A percentile compares a stretch with the other conserved stretches of the same genome.
phyloP scores from a whole-genome alignment of 1,139 yeast species.

The Suhomyces bokatorum region DNA sequence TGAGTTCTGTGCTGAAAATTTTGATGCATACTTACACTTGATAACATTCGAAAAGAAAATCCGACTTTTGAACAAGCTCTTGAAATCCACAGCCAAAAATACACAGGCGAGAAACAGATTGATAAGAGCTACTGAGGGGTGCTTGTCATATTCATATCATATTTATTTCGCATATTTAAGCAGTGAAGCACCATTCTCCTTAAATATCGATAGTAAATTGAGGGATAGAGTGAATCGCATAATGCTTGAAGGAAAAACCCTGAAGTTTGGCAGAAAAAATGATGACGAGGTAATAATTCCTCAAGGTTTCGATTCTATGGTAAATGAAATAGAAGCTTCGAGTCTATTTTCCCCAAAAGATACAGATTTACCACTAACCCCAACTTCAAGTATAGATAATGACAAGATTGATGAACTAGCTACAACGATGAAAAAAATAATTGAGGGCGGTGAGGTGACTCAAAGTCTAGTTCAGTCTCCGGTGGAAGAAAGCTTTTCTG shows the following conservation, averaged over 20 bases:
- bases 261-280: background rate
- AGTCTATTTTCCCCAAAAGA: background rate
- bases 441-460: too few relatives aligned
- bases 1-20: slow-evolving; percentile 72
- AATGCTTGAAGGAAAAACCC: slow-evolving; percentile 28
- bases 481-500: slow-evolving; percentile 8
- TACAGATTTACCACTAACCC: background rate
- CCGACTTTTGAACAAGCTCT: slow-evolving; percentile 19
- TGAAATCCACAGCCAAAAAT: slow-evolving; percentile 16
- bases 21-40: slow-evolving; percentile 67
- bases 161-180: slow-evolving; percentile 69
- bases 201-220: slow-evolving; percentile 66
- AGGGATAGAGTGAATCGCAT: slow-evolving; percentile 49
- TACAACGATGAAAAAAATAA: too few relatives aligned
- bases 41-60: slow-evolving; percentile 36
- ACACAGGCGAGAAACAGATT: slow-evolving; percentile 20
- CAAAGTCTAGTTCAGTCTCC: background rate
- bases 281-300: too few relatives aligned
- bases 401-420: too few relatives aligned
- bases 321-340: too few relatives aligned
- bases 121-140: slow-evolving; percentile 46
- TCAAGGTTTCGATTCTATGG: too few relatives aligned
- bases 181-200: slow-evolving; percentile 67
- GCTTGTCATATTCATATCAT: slow-evolving; percentile 58
- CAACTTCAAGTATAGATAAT: background rate